Evolutionary conservation across 2,329 filamentous ascomycete species (phyloP).

Genomic region (Claviceps capensis): DNA sequence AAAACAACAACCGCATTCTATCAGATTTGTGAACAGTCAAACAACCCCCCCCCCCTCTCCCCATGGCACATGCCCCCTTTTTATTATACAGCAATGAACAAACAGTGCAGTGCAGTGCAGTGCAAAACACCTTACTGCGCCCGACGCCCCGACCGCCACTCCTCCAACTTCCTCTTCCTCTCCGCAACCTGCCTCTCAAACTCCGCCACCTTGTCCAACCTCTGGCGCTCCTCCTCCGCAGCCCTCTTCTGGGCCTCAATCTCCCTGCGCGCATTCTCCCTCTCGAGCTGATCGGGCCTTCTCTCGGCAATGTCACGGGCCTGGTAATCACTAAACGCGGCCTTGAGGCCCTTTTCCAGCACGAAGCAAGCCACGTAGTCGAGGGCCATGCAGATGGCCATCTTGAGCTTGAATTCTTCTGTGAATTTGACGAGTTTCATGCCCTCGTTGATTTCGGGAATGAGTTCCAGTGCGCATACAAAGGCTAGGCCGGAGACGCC

Average conservation of each 20-base stretch:
- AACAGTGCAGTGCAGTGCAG: background rate
- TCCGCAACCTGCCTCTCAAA: slow-evolving; percentile 45
- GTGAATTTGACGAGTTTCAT: slow-evolving; percentile 87
- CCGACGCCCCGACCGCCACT: slow-evolving; percentile 27
- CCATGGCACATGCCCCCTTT: too few species aligned
- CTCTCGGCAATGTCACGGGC: slow-evolving; percentile 87
- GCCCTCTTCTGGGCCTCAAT: slow-evolving; percentile 37
- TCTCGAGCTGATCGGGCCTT: slow-evolving; percentile 70
- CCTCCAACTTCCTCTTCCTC: slow-evolving; percentile 32
- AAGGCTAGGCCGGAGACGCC: slow-evolving; percentile 85
- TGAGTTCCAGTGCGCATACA: slow-evolving; percentile 84
- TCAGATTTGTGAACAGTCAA: background rate
- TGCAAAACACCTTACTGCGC: slow-evolving; percentile 3
- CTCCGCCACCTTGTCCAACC: slow-evolving; percentile 40
- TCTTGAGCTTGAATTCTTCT: slow-evolving; percentile 73
- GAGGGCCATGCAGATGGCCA: slow-evolving; percentile 72
- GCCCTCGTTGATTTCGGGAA: slow-evolving; percentile 88
- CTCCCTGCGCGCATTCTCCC: slow-evolving; percentile 57
- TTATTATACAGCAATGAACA: background rate
- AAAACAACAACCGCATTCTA: background rate
- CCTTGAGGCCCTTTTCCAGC: slow-evolving; percentile 78
- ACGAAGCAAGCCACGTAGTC: slow-evolving; percentile 81
- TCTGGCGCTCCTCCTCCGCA: slow-evolving; percentile 36
- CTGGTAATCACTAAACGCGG: slow-evolving; percentile 74
- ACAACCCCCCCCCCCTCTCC: background rate